phyloP scores from a whole-genome alignment of 495 filamentous ascomycete genomes.

The Aspergillus biplanus region DNA sequence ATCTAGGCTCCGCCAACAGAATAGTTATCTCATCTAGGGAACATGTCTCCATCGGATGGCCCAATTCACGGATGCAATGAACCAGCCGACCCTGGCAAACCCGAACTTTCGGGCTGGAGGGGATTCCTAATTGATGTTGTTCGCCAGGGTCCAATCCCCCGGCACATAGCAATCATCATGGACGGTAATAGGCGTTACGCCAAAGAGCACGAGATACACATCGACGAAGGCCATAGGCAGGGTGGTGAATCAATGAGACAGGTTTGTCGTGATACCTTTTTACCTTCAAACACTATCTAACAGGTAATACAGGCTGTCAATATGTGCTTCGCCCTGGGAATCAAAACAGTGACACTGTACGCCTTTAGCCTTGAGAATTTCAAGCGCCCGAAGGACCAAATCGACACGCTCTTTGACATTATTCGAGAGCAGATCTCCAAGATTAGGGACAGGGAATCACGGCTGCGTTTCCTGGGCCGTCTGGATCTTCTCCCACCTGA shows the following conservation, averaged over 20 bases:
- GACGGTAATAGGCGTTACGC: background rate
- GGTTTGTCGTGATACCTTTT: too few relatives aligned
- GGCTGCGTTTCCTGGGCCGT: background rate
- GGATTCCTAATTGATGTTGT: background rate
- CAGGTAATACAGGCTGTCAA: background rate
- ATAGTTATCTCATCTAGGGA: too few relatives aligned
- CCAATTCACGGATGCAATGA: too few relatives aligned
- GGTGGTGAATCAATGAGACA: background rate
- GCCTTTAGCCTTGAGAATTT: constrained; percentile 24
- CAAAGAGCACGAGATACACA: background rate
- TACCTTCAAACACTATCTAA: too few relatives aligned
- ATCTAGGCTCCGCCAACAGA: too few relatives aligned
- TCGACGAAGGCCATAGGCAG: background rate
- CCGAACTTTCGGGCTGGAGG: background rate
- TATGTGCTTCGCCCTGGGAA: constrained; percentile 6
- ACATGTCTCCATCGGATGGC: too few relatives aligned
- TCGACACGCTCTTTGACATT: background rate
- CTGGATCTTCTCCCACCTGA: background rate
- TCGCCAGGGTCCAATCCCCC: background rate
- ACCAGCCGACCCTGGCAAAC: too few relatives aligned
- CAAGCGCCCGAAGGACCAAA: constrained; percentile 11
- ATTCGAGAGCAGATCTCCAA: background rate
- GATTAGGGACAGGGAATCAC: background rate
- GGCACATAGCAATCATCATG: background rate
- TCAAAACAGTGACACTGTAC: constrained; percentile 14